Conservation (phyloP, 2,329 filamentous ascomycete species). For the Sclerotinia minor region DNA sequence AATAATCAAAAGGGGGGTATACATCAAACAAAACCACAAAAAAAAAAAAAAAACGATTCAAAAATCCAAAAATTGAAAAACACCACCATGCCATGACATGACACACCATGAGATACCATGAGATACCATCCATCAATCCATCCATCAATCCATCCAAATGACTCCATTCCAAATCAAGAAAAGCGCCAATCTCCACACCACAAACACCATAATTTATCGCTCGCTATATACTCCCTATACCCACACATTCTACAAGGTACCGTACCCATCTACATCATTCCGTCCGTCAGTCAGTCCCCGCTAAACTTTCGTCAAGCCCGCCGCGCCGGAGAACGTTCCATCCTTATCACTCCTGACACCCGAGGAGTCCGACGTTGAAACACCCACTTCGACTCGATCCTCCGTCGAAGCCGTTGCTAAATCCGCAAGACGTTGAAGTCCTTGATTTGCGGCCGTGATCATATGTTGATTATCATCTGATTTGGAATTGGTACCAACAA, state of each 20-base stretch:
- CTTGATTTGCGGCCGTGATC: constrained; percentile 34
- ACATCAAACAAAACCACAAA: constrained; percentile 8
- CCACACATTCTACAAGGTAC: not conserved
- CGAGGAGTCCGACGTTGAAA: not conserved
- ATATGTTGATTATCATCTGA: constrained; percentile 30
- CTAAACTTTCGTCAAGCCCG: no score
- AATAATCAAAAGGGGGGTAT: constrained; percentile 13
- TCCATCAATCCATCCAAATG: not conserved
- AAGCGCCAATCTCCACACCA: not conserved
- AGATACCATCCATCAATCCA: not conserved
- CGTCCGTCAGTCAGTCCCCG: no score
- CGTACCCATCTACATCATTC: no score
- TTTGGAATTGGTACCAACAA: constrained; percentile 4
- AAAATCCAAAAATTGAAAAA: no score
- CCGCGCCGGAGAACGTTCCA: not conserved
- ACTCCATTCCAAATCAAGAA: constrained; percentile 4
- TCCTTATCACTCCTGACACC: not conserved
- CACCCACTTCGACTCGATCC: not conserved
- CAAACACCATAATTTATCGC: not conserved
- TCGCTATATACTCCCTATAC: not conserved
- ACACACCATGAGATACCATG: no score
- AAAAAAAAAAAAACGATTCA: not conserved
- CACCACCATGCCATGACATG: not conserved
- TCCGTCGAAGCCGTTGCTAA: constrained; percentile 39
- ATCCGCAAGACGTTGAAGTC: constrained; percentile 62